These are phyloP conservation scores for Nigrograna mackinnonii DNA, from an alignment of 2,329 filamentous ascomycete genomes.

Conservation along the genomic window DNA sequence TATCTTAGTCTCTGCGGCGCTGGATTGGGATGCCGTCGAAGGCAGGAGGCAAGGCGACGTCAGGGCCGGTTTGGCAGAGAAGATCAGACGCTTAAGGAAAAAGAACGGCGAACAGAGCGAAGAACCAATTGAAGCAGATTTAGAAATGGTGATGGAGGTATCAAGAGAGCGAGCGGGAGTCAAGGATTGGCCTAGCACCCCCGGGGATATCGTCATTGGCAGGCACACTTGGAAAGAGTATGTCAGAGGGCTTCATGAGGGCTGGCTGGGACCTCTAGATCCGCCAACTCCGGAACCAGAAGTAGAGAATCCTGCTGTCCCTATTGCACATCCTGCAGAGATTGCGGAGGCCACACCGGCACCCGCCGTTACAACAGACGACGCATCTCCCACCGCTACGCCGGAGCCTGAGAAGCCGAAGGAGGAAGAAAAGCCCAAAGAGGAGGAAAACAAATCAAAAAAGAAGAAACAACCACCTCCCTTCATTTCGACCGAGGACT, in stretches of 20 bases:
- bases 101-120: constrained; percentile 4
- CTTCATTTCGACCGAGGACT: constrained; percentile 74
- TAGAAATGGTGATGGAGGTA: constrained; percentile 61
- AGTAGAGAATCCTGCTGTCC: constrained; percentile 20
- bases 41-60: constrained; percentile 92
- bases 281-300: constrained; percentile 51
- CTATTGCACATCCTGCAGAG: constrained; percentile 11
- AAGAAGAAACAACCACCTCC: constrained; percentile 67
- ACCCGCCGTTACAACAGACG: constrained; percentile 22
- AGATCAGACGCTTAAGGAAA: constrained; percentile 67
- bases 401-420: constrained; percentile 24
- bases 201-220: constrained; percentile 87
- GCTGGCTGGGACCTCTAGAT: constrained; percentile 87
- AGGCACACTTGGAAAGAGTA: constrained; percentile 98
- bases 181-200: constrained; percentile 70
- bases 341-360: constrained; percentile 7
- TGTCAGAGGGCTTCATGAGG: constrained; percentile 88
- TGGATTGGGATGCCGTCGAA: constrained; percentile 97
- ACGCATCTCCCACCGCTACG: constrained; percentile 36
- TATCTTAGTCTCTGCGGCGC: constrained; percentile 80
- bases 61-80: constrained; percentile 82
- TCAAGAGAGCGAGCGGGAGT: constrained; percentile 70
- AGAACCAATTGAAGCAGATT: constrained; percentile 10
- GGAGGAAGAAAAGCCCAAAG: constrained; percentile 34
- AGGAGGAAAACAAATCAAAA: constrained; percentile 48